These are phyloP conservation scores for Moesziomyces globuligerus DNA, from an alignment of 1,284 basidiomycete species.

Conservation along the genomic window DNA sequence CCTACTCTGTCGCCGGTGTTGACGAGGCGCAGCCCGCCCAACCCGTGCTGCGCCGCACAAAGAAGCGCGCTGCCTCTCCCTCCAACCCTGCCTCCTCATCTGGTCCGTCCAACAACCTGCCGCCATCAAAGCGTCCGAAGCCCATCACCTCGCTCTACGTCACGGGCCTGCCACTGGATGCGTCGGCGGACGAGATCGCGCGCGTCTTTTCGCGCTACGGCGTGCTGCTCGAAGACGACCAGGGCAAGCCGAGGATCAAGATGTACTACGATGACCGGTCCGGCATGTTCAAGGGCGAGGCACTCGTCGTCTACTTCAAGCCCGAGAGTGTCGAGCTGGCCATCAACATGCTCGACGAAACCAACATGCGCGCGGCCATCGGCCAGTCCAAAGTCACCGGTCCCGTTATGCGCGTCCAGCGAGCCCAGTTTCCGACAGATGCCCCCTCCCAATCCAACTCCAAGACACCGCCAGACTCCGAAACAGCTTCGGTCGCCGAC, in stretches of 20 bases:
- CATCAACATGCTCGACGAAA: constrained; percentile 87
- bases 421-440: constrained; percentile 78
- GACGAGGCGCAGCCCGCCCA: constrained; percentile 28
- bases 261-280: constrained; percentile 80
- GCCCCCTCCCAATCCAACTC: neutral
- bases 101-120: neutral
- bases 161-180: constrained; percentile 81
- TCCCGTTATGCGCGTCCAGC: constrained; percentile 80
- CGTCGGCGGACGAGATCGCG: constrained; percentile 79
- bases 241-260: constrained; percentile 88
- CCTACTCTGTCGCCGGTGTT: constrained; percentile 39
- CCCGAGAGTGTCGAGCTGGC: constrained; percentile 91
- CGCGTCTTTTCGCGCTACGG: constrained; percentile 89
- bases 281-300: constrained; percentile 93
- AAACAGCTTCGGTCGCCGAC: no score
- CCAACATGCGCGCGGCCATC: constrained; percentile 86
- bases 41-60: constrained; percentile 36
- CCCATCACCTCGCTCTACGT: constrained; percentile 85
- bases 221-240: constrained; percentile 88
- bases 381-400: constrained; percentile 68
- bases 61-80: constrained; percentile 27
- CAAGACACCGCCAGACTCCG: neutral
- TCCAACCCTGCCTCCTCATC: constrained; percentile 1
- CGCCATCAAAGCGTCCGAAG: constrained; percentile 36
- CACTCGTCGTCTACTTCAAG: constrained; percentile 95